phyloP scores from a whole-genome alignment of 352 stramenopile species.

The Globisporangium lucens region DNA sequence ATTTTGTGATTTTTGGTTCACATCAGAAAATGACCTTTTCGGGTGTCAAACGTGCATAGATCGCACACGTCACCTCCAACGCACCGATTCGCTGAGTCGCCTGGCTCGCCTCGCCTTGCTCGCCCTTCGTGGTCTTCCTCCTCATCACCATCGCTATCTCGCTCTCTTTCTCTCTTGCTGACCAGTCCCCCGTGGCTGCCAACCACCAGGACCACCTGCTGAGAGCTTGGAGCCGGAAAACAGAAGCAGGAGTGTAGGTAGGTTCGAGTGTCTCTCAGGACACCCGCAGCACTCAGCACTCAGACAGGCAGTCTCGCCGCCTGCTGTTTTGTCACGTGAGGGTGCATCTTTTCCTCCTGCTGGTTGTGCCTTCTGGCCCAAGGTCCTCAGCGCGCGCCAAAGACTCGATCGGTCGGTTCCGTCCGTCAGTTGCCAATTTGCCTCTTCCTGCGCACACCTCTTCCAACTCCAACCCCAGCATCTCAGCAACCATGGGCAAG shows the following conservation, averaged over 20 bases:
- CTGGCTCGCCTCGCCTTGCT: background rate
- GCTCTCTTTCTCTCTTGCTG: background rate
- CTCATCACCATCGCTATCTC: background rate
- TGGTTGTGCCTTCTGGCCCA: too few species aligned
- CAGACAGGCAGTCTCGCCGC: background rate
- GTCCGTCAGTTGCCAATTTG: conserved; percentile 3
- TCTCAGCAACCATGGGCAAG: conserved; percentile 4
- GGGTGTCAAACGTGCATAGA: background rate
- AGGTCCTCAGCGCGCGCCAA: too few species aligned
- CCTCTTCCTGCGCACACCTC: background rate
- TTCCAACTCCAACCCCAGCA: background rate
- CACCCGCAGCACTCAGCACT: background rate
- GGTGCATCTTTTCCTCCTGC: background rate
- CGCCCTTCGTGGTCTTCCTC: background rate
- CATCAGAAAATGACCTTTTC: background rate
- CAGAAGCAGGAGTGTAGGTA: background rate
- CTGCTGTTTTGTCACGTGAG: background rate
- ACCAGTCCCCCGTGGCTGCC: background rate
- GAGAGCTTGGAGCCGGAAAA: background rate
- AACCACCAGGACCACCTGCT: background rate
- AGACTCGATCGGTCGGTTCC: background rate
- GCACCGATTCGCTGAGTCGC: background rate
- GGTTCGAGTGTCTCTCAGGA: background rate
- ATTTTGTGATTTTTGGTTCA: background rate
- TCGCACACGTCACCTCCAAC: background rate